A percentile compares a stretch with the other conserved stretches of the same genome.
Evolutionary conservation across 345 rosid genomes (phyloP).

Genomic region (Salix suchowensis): DNA sequence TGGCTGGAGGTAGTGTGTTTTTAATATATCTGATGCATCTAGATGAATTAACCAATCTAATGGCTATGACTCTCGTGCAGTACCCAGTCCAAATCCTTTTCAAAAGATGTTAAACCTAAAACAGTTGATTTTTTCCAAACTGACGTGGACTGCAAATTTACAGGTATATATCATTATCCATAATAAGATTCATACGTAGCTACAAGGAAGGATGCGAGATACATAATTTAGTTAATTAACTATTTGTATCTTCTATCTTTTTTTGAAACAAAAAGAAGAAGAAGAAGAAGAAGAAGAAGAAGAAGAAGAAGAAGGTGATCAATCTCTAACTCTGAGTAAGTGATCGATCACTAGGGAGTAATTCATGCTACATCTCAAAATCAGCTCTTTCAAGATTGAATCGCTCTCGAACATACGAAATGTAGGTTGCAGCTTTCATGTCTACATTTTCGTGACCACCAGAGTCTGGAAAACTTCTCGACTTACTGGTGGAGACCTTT

Average conservation of each 20-base stretch:
- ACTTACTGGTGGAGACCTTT: background rate
- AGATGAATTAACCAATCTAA: background rate
- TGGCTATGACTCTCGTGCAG: background rate
- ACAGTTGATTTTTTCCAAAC: no score
- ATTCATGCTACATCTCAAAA: background rate
- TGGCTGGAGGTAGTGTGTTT: no score
- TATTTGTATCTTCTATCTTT: background rate
- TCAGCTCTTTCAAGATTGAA: conserved; percentile 31
- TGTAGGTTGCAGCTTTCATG: conserved; percentile 35
- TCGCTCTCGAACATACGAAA: conserved; percentile 35
- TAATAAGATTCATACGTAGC: background rate
- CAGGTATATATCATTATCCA: background rate
- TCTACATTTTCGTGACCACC: conserved; percentile 45
- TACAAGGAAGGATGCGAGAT: background rate
- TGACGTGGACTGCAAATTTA: background rate
- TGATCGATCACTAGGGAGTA: background rate
- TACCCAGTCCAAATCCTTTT: no score
- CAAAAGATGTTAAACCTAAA: no score
- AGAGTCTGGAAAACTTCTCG: background rate
- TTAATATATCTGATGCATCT: no score
- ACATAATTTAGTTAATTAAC: background rate
- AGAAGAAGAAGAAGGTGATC: background rate
- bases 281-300: background rate
- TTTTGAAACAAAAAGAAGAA: background rate
- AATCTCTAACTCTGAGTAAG: background rate